These are phyloP conservation scores for Quercus lobata DNA, from an alignment of 331 rosid genomes.

Conservation along the genomic window DNA sequence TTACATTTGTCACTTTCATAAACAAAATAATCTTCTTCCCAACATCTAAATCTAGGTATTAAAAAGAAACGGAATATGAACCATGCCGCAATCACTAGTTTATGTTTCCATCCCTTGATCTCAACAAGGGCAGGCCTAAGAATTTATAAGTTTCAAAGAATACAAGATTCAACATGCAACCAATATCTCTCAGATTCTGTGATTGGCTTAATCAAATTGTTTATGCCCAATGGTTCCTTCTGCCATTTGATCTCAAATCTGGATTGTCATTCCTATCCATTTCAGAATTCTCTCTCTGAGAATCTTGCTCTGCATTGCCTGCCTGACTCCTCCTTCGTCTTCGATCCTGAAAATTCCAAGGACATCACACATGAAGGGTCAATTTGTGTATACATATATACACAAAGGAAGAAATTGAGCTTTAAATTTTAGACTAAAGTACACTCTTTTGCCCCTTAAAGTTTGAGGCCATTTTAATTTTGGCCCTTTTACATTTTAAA, in stretches of 20 bases:
- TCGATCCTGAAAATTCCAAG: conserved; percentile 50
- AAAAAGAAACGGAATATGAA: conserved; percentile 27
- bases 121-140: conserved; percentile 32
- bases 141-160: conserved; percentile 36
- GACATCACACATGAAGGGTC: conserved; percentile 12
- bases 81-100: conserved; percentile 25
- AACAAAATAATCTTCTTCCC: conserved; percentile 40
- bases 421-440: no score
- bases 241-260: conserved; percentile 29
- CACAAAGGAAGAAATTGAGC: not conserved
- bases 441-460: no score
- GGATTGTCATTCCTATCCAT: conserved; percentile 53
- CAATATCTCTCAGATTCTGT: conserved; percentile 16
- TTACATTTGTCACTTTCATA: conserved; percentile 27
- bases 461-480: no score
- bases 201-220: conserved; percentile 3
- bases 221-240: conserved; percentile 45
- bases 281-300: conserved; percentile 40
- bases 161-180: conserved; percentile 29
- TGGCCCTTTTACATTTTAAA: no score
- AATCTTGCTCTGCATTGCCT: conserved; percentile 34
- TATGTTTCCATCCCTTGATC: conserved; percentile 27
- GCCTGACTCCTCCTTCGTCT: conserved; percentile 54
- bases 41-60: conserved; percentile 43
- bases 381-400: conserved; percentile 2